phyloP scores from a whole-genome alignment of 176 grass and related monocot species.

The Ensete ventricosum region DNA sequence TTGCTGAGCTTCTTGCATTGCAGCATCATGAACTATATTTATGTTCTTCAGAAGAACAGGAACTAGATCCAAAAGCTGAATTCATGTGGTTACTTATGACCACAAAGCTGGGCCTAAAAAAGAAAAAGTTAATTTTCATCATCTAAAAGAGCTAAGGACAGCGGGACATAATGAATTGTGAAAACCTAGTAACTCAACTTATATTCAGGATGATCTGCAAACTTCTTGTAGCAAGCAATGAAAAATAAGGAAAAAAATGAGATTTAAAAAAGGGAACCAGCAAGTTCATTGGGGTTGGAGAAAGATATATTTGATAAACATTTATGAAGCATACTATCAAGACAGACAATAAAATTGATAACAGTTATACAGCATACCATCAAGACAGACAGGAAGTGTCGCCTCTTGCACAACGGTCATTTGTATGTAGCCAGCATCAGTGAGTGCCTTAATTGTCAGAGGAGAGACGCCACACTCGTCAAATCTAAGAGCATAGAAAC shows the following conservation, averaged over 20 bases:
- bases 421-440: slow-evolving; percentile 68
- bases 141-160: too few relatives aligned
- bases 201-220: neutral
- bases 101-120: too few relatives aligned
- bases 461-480: slow-evolving; percentile 43
- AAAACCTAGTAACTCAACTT: too few relatives aligned
- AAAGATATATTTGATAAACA: neutral
- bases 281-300: neutral
- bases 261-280: slow-evolving; percentile 6
- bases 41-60: too few relatives aligned
- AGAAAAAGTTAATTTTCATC: too few relatives aligned
- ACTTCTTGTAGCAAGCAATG: neutral
- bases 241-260: neutral
- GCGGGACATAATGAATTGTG: too few relatives aligned
- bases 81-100: too few relatives aligned
- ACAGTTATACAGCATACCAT: slow-evolving; percentile 37
- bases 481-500: slow-evolving; percentile 28
- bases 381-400: slow-evolving; percentile 67
- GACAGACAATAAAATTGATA: slow-evolving; percentile 21
- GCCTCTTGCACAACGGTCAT: slow-evolving; percentile 85
- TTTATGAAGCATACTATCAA: slow-evolving; percentile 46
- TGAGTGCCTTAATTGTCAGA: slow-evolving; percentile 70
- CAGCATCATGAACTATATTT: too few relatives aligned
- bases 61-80: too few relatives aligned
- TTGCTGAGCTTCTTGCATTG: too few relatives aligned